Percentiles rank a stretch among this genome's conserved stretches.
phyloP scores from a whole-genome alignment of 2,329 filamentous ascomycete genomes.

The Colletotrichum scovillei region DNA sequence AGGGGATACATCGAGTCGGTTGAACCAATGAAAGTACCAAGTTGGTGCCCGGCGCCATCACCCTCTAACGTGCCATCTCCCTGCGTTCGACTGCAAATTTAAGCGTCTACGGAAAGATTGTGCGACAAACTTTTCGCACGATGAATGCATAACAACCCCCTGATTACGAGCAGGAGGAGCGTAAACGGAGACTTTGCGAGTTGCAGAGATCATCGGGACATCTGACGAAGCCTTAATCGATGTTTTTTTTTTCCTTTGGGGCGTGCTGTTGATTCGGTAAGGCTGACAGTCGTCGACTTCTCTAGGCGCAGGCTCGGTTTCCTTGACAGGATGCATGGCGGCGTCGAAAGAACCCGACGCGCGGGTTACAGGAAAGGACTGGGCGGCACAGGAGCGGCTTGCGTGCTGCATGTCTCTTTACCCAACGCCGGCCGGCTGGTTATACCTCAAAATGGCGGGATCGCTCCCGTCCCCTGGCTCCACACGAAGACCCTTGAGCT shows the following conservation, averaged over 20 bases:
- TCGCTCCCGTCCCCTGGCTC: slow-evolving; percentile 6
- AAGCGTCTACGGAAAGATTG: background rate
- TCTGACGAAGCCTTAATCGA: background rate
- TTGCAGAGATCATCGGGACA: background rate
- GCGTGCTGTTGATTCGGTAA: slow-evolving; percentile 10
- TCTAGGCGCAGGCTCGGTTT: slow-evolving; percentile 1
- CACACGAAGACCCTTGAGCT: slow-evolving; percentile 8
- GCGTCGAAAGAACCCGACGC: slow-evolving; percentile 1
- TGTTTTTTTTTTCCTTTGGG: background rate
- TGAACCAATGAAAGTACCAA: slow-evolving; percentile 14
- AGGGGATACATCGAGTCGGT: slow-evolving; percentile 2
- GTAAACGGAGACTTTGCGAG: background rate
- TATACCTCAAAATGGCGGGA: slow-evolving; percentile 22
- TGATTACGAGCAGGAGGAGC: background rate
- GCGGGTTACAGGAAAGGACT: background rate
- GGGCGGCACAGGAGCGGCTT: slow-evolving; percentile 4
- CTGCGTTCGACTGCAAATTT: slow-evolving; percentile 19
- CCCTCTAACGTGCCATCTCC: slow-evolving; percentile 25
- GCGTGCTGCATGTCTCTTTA: slow-evolving; percentile 23
- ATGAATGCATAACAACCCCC: background rate
- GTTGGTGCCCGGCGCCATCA: background rate
- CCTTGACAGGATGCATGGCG: slow-evolving; percentile 7
- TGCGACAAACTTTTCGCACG: background rate
- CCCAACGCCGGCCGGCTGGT: slow-evolving; percentile 17
- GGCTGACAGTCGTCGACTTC: slow-evolving; percentile 26